phyloP scores from a whole-genome alignment of 345 rosid species.

The Populus ilicifolia region DNA sequence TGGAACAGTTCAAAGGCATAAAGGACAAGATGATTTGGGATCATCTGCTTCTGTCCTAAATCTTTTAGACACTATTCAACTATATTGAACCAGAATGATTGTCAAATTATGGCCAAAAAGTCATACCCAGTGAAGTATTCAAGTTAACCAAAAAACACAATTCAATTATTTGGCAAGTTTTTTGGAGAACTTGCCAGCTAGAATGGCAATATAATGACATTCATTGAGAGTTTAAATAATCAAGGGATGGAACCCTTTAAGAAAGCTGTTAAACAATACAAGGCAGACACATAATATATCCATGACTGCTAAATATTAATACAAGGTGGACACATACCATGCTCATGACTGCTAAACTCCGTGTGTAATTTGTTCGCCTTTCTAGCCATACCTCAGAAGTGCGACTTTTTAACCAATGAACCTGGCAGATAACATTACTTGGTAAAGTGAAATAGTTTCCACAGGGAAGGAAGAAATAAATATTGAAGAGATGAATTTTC shows the following conservation, averaged over 20 bases:
- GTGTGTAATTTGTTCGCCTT: conserved; percentile 94
- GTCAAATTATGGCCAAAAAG: neutral
- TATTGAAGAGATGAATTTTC: conserved; percentile 1
- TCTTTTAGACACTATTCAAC: neutral
- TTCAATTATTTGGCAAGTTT: neutral
- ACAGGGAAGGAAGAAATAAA: conserved; percentile 1
- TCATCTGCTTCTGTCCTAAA: neutral
- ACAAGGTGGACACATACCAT: conserved; percentile 61
- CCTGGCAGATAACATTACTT: conserved; percentile 42
- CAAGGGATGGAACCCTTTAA: neutral
- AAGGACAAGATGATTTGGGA: neutral
- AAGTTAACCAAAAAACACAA: neutral
- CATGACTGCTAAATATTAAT: neutral
- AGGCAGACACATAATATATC: neutral
- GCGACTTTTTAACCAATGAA: conserved; percentile 97
- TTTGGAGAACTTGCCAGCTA: neutral
- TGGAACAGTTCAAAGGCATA: neutral
- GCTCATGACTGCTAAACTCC: conserved; percentile 99
- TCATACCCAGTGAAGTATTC: neutral
- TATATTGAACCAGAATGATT: neutral
- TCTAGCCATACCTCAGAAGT: conserved; percentile 98
- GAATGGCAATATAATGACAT: neutral
- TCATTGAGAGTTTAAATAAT: neutral
- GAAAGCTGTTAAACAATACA: neutral
- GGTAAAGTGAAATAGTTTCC: conserved; percentile 12